Evolutionary conservation across 441 rosid genomes (phyloP).

Genomic region (Croton setiger): DNA sequence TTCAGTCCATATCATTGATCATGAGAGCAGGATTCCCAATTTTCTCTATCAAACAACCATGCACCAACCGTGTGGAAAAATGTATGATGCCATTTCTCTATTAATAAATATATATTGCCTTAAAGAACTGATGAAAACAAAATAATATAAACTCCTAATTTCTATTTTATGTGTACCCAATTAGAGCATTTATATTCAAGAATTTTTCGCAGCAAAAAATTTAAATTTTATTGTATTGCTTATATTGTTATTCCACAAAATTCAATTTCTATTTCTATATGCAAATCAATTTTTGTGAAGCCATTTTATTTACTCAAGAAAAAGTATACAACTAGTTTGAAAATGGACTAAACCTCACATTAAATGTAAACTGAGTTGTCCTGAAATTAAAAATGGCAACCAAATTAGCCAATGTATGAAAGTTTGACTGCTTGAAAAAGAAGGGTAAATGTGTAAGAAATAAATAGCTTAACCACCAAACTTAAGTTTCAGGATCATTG

Average conservation of each 20-base stretch:
- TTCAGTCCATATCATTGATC: slow-evolving; percentile 14
- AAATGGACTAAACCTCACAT: neutral
- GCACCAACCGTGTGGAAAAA: slow-evolving; percentile 18
- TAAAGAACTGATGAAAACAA: no score
- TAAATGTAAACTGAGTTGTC: neutral
- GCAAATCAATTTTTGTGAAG: no score
- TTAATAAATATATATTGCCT: neutral
- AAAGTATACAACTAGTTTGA: no score
- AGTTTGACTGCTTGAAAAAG: neutral
- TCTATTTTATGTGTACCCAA: no score
- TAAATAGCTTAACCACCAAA: neutral
- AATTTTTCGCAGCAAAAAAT: no score
- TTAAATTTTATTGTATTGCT: no score
- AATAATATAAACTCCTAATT: no score
- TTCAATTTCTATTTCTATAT: no score
- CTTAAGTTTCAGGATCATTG: neutral
- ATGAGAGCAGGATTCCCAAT: neutral
- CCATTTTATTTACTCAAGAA: no score
- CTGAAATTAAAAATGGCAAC: neutral
- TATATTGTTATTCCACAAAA: no score
- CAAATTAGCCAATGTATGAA: neutral
- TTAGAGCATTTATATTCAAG: no score
- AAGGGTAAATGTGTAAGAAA: no score
- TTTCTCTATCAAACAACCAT: slow-evolving; percentile 18
- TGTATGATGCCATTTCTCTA: neutral